These are phyloP conservation scores for Nicotiana otophora DNA, from an alignment of 257 asterid genomes.

Conservation along the genomic window DNA sequence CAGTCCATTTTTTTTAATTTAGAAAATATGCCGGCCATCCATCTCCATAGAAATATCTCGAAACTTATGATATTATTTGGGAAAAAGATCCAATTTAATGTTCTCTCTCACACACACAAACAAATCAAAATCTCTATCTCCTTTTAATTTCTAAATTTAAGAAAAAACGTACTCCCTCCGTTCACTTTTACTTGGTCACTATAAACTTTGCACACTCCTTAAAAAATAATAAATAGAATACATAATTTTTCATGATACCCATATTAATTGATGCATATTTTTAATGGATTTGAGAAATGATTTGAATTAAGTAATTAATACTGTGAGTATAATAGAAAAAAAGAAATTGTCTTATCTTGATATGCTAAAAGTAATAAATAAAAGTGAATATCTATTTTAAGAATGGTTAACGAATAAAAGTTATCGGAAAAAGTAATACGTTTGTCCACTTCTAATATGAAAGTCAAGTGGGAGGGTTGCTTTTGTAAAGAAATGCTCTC, in stretches of 20 bases:
- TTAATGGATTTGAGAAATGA: no score
- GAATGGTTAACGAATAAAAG: no score
- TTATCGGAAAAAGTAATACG: neutral
- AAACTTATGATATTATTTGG: neutral
- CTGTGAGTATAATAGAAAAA: no score
- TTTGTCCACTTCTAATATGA: constrained; percentile 1
- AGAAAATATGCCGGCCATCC: neutral
- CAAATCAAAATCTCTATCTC: neutral
- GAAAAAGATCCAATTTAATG: neutral
- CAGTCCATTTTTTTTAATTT: neutral
- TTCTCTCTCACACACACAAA: neutral
- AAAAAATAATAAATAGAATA: no score
- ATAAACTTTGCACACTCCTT: no score
- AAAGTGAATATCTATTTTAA: no score
- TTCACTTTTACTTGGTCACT: no score
- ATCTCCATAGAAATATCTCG: neutral
- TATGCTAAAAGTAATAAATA: no score
- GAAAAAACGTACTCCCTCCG: neutral
- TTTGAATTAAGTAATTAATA: no score
- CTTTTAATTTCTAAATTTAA: neutral
- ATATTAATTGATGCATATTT: no score
- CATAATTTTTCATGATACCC: no score
- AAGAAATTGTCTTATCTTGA: no score
- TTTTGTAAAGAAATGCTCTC: neutral
- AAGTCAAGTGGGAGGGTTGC: neutral